Conservation (phyloP, 2,329 filamentous ascomycete genomes). For the Ophiostoma sp. region DNA sequence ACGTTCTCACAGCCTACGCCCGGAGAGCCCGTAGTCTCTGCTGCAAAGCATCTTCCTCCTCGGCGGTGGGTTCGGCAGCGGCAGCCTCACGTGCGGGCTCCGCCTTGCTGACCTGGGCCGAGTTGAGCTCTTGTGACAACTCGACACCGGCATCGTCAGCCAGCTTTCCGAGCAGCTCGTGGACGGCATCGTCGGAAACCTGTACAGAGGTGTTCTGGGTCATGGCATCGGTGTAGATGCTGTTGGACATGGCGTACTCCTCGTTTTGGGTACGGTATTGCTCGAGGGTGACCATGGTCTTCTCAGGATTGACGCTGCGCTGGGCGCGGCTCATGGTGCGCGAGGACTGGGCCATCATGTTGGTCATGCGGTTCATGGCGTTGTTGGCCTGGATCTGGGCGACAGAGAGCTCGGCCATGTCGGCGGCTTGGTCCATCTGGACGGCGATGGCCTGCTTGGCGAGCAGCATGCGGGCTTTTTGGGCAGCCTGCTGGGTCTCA, state of each 20-base stretch:
- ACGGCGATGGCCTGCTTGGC: constrained; percentile 57
- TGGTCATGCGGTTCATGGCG: constrained; percentile 59
- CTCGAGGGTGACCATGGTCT: constrained; percentile 56
- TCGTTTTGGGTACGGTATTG: constrained; percentile 59
- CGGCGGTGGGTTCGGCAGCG: constrained; percentile 62
- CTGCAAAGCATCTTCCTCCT: constrained; percentile 71
- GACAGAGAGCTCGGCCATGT: constrained; percentile 56
- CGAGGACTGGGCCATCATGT: constrained; percentile 57
- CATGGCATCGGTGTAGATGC: constrained; percentile 83
- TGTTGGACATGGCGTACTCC: constrained; percentile 58
- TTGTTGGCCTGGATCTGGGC: constrained; percentile 61
- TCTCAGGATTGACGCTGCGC: constrained; percentile 54
- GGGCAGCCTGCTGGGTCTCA: constrained; percentile 57
- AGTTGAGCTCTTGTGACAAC: constrained; percentile 66
- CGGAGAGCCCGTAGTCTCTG: constrained; percentile 53
- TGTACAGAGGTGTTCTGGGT: constrained; percentile 67
- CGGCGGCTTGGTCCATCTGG: constrained; percentile 60
- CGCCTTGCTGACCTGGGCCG: constrained; percentile 50
- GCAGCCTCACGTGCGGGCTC: constrained; percentile 51
- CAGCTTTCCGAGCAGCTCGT: constrained; percentile 76
- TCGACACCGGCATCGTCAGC: constrained; percentile 85
- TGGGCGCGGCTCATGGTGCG: constrained; percentile 55
- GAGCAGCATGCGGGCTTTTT: constrained; percentile 58
- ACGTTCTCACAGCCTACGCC: constrained; percentile 37
- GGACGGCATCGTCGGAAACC: constrained; percentile 76